These are phyloP conservation scores for Colletotrichum karsti DNA, from an alignment of 2,329 filamentous ascomycete species.

Conservation along the genomic window DNA sequence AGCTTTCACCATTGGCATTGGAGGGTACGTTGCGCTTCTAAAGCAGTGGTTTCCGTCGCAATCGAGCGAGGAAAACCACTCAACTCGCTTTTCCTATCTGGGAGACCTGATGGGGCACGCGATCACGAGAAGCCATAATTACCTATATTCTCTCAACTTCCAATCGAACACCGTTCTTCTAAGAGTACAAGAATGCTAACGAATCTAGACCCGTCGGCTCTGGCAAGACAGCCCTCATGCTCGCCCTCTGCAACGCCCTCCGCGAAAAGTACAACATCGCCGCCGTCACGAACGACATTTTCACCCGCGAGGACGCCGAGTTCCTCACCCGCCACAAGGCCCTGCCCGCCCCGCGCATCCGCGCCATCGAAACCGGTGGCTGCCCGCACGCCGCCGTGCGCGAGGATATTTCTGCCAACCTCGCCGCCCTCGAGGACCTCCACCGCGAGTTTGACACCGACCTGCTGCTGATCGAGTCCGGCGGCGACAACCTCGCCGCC, in stretches of 20 bases:
- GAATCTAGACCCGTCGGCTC: slow-evolving; percentile 81
- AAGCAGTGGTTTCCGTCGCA: not conserved
- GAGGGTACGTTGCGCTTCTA: slow-evolving; percentile 73
- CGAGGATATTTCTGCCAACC: slow-evolving; percentile 94
- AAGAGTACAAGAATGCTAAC: not conserved
- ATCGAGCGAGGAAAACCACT: not conserved
- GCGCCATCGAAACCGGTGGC: slow-evolving; percentile 96
- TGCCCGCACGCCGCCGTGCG: slow-evolving; percentile 97
- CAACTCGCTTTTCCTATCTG: not conserved
- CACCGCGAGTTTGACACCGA: slow-evolving; percentile 83
- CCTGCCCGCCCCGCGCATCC: slow-evolving; percentile 83
- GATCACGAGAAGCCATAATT: not conserved
- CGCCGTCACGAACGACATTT: slow-evolving; percentile 98
- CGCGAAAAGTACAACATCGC: slow-evolving; percentile 86
- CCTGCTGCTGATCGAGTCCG: slow-evolving; percentile 91
- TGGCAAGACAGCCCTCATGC: slow-evolving; percentile 97
- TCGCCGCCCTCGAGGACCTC: slow-evolving; percentile 89
- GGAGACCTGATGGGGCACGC: not conserved
- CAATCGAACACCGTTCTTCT: not conserved
- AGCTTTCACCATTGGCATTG: slow-evolving; percentile 97
- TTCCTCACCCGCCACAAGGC: slow-evolving; percentile 91
- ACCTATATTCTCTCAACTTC: too few relatives aligned
- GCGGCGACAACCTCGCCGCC: slow-evolving; percentile 94
- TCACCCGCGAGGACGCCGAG: slow-evolving; percentile 97
- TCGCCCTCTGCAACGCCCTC: slow-evolving; percentile 86